Conservation (phyloP, 345 rosid species). For the Eucalyptus erythrocorys region DNA sequence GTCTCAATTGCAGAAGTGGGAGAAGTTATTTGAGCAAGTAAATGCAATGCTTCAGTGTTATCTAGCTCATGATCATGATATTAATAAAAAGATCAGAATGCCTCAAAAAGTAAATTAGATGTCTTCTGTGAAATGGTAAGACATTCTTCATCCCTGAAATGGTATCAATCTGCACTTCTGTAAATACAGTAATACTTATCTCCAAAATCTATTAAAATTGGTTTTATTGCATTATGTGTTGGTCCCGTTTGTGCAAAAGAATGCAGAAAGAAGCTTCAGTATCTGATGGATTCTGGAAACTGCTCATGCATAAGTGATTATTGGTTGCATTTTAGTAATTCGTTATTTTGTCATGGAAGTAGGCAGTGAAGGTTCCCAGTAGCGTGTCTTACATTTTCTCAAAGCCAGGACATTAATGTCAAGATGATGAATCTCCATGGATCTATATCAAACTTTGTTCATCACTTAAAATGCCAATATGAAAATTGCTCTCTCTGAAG, state of each 20-base stretch:
- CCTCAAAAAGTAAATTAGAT: not conserved
- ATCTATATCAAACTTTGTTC: too few relatives aligned
- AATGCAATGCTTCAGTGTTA: not conserved
- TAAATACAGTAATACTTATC: not conserved
- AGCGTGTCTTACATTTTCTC: rapidly evolving
- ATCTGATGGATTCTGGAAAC: not conserved
- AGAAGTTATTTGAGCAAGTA: not conserved
- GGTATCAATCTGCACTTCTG: not conserved
- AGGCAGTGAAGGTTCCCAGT: not conserved
- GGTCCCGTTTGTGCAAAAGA: not conserved
- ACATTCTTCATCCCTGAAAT: not conserved
- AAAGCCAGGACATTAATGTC: not conserved
- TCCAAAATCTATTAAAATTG: not conserved
- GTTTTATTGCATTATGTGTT: not conserved
- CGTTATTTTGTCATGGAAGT: not conserved
- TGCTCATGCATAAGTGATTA: not conserved
- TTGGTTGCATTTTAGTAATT: too few relatives aligned
- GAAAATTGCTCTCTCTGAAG: not conserved
- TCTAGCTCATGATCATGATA: not conserved
- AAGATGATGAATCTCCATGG: not conserved
- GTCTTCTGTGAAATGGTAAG: not conserved
- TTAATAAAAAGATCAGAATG: not conserved
- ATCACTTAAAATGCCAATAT: not conserved
- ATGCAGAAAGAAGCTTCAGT: not conserved
- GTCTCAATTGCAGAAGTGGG: not conserved